phyloP scores from a whole-genome alignment of 2,329 filamentous ascomycete genomes.

The Cladophialophora carrionii region DNA sequence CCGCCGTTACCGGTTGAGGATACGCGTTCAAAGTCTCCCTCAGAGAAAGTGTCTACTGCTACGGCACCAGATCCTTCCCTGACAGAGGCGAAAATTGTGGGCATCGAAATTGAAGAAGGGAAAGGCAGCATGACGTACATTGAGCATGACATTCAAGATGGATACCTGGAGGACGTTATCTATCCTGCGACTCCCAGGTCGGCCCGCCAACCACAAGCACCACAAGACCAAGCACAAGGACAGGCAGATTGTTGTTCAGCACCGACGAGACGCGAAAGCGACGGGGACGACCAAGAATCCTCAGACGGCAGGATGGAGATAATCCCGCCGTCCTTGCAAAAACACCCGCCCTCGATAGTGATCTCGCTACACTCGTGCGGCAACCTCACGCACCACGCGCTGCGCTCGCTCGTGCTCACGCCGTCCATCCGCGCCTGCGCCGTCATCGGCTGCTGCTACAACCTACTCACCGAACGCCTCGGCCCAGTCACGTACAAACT shows the following conservation, averaged over 20 bases:
- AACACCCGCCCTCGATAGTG: constrained; percentile 61
- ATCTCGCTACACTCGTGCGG: constrained; percentile 97
- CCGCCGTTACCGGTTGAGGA: constrained; percentile 17
- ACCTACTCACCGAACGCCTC: constrained; percentile 86
- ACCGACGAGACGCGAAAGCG: not conserved
- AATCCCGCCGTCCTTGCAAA: not conserved
- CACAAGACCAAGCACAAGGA: not conserved
- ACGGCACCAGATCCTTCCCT: constrained; percentile 13
- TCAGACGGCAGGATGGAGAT: not conserved
- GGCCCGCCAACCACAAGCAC: not conserved
- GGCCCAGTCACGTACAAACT: constrained; percentile 86
- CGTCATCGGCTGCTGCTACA: constrained; percentile 98
- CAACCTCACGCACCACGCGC: constrained; percentile 92
- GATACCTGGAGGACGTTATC: constrained; percentile 45
- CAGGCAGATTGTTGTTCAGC: not conserved
- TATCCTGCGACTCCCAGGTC: constrained; percentile 38
- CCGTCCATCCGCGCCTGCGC: constrained; percentile 84
- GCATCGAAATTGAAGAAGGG: constrained; percentile 6
- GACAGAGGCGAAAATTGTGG: constrained; percentile 6
- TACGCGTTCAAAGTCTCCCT: not conserved
- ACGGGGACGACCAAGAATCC: not conserved
- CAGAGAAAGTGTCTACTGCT: not conserved
- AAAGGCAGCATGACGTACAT: constrained; percentile 49
- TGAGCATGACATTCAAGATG: constrained; percentile 51
- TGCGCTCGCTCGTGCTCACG: constrained; percentile 83